phyloP scores from a whole-genome alignment of 495 filamentous ascomycete genomes.

The Hypoxylon lenormandii region DNA sequence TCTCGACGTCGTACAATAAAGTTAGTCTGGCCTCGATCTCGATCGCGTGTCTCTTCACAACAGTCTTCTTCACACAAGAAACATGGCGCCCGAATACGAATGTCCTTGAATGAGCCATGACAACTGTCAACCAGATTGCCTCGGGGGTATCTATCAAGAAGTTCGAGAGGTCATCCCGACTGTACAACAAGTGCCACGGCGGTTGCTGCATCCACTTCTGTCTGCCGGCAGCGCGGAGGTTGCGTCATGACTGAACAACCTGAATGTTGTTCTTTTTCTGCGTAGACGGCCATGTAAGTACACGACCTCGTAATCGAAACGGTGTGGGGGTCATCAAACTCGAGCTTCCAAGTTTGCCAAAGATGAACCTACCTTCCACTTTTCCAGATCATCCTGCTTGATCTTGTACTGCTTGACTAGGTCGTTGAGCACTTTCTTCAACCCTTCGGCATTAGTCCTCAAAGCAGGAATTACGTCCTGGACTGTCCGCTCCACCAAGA shows the following conservation, averaged over 20 bases:
- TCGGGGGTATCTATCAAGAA: constrained; percentile 22
- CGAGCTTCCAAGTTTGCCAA: constrained; percentile 28
- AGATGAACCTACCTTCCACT: constrained; percentile 92
- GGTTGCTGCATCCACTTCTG: constrained; percentile 22
- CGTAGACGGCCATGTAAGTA: constrained; percentile 45
- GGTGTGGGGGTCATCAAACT: constrained; percentile 25
- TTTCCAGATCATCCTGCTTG: constrained; percentile 94
- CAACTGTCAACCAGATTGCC: constrained; percentile 21
- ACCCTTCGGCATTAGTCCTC: constrained; percentile 91
- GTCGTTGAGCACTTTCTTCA: constrained; percentile 96
- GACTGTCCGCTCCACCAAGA: constrained; percentile 92
- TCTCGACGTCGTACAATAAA: constrained; percentile 38
- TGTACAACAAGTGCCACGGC: constrained; percentile 13
- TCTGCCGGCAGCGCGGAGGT: constrained; percentile 16
- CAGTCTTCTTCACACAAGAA: constrained; percentile 8
- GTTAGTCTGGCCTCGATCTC: constrained; percentile 35
- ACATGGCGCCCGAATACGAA: constrained; percentile 28
- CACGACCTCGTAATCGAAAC: constrained; percentile 24
- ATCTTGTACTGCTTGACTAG: constrained; percentile 95
- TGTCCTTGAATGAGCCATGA: constrained; percentile 18
- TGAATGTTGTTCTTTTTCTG: constrained; percentile 99
- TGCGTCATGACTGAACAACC: constrained; percentile 78
- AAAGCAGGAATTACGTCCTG: constrained; percentile 89
- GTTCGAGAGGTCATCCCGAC: constrained; percentile 19
- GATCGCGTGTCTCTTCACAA: constrained; percentile 37